These are phyloP conservation scores for Leishmania mexicana DNA, from an alignment of 208 protist genomes.

Conservation along the genomic window DNA sequence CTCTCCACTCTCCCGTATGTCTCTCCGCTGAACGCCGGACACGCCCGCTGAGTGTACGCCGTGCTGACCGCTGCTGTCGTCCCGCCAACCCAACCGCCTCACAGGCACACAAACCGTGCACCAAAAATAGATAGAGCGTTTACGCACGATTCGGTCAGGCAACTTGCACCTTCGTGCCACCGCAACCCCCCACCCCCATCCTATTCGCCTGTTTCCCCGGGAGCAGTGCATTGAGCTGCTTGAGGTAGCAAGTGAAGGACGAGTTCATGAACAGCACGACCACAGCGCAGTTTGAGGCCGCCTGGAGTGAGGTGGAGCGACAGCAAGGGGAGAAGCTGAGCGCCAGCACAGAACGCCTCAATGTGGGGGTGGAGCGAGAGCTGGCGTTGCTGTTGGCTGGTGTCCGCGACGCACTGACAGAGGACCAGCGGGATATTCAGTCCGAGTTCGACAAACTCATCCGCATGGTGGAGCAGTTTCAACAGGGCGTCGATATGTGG, in stretches of 20 bases:
- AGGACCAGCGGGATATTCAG: constrained; percentile 65
- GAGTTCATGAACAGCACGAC: constrained; percentile 25
- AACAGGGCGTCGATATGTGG: constrained; percentile 79
- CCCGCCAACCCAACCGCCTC: neutral
- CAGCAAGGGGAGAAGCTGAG: constrained; percentile 41
- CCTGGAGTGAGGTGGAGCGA: constrained; percentile 58
- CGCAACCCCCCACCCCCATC: neutral
- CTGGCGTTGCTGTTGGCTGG: constrained; percentile 40
- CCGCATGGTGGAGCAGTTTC: constrained; percentile 68
- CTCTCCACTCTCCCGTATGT: neutral
- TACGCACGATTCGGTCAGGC: neutral
- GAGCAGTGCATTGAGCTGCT: neutral
- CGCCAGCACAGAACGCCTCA: constrained; percentile 31
- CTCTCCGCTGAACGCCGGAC: neutral
- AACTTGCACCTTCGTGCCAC: neutral
- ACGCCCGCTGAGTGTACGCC: neutral
- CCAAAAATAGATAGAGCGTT: neutral
- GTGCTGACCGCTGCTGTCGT: neutral
- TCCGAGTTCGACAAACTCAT: constrained; percentile 64
- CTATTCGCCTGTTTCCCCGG: neutral
- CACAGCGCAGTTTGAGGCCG: constrained; percentile 37
- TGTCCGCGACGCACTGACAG: constrained; percentile 43
- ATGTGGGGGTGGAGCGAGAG: constrained; percentile 48
- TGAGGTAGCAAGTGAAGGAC: neutral
- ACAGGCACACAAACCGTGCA: neutral